Conservation (phyloP, 192 early-diverging fungal genomes). For the Lunasporangiospora selenospora region DNA sequence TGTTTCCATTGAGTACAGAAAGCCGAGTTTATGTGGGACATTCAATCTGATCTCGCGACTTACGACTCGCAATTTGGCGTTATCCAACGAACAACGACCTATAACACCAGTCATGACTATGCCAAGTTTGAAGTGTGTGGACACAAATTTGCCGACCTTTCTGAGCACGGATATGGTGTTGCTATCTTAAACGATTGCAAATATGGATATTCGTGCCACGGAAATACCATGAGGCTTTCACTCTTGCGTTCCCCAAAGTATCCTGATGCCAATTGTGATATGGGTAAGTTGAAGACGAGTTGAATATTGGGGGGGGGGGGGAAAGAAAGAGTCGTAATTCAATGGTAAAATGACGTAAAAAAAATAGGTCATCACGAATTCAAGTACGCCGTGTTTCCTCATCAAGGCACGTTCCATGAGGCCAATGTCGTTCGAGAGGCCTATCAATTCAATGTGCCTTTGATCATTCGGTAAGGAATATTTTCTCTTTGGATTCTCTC, state of each 20-base stretch:
- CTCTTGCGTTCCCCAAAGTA: slow-evolving; percentile 91
- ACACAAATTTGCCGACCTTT: slow-evolving; percentile 97
- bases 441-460: slow-evolving; percentile 90
- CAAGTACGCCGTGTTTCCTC: slow-evolving; percentile 91
- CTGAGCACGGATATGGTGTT: slow-evolving; percentile 94
- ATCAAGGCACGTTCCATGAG: slow-evolving; percentile 82
- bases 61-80: slow-evolving; percentile 97
- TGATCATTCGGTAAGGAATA: slow-evolving; percentile 54
- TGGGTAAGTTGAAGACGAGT: no score
- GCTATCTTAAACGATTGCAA: slow-evolving; percentile 97
- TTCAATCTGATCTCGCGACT: slow-evolving; percentile 78
- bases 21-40: slow-evolving; percentile 91
- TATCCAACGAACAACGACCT: slow-evolving; percentile 92
- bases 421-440: slow-evolving; percentile 86
- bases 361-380: slow-evolving; percentile 81
- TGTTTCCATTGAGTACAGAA: slow-evolving; percentile 62
- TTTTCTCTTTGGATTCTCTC: not conserved
- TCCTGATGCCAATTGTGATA: slow-evolving; percentile 71
- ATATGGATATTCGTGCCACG: slow-evolving; percentile 90
- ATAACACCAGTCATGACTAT: slow-evolving; percentile 92
- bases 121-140: slow-evolving; percentile 97
- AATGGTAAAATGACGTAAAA: no score
- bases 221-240: slow-evolving; percentile 82
- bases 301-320: no score
- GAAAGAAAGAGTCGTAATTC: no score